These are phyloP conservation scores for Drosera capensis DNA, from an alignment of 148 eudicot species.

Conservation along the genomic window DNA sequence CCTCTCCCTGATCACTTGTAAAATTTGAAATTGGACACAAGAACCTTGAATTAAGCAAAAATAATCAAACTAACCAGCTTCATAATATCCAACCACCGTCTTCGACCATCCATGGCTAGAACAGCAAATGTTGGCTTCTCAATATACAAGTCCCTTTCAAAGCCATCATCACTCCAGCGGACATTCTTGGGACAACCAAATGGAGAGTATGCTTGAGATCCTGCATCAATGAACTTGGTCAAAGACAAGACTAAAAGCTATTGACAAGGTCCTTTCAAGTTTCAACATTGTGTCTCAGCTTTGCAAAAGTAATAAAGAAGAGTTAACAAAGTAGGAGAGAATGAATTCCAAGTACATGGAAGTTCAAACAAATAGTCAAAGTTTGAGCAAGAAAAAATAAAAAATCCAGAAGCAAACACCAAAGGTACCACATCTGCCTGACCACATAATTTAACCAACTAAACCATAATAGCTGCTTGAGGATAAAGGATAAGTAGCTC, in stretches of 20 bases:
- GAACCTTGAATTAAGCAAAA: conserved; percentile 2
- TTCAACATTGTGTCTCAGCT: not conserved
- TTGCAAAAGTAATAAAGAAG: not conserved
- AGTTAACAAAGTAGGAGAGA: not conserved
- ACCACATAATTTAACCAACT: too few relatives aligned
- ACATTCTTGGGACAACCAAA: conserved; percentile 56
- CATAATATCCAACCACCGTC: conserved; percentile 92
- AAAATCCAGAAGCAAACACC: not conserved
- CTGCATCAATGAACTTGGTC: conserved; percentile 12
- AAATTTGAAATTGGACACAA: not conserved
- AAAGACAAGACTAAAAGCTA: not conserved
- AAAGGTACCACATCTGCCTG: not conserved
- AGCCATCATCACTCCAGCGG: conserved; percentile 65
- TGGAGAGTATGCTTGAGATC: conserved; percentile 16
- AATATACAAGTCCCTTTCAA: conserved; percentile 84
- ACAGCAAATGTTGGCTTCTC: conserved; percentile 62
- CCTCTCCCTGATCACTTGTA: too few relatives aligned
- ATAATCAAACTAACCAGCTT: conserved; percentile 60
- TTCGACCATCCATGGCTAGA: conserved; percentile 91
- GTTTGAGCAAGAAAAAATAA: not conserved
- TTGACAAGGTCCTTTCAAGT: not conserved
- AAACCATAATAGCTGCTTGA: too few relatives aligned
- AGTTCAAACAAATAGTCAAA: not conserved
- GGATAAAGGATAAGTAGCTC: too few relatives aligned
- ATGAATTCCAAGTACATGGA: not conserved